Conservation (phyloP, 192 early-diverging fungal genomes). For the Spizellomyces punctatus region DNA sequence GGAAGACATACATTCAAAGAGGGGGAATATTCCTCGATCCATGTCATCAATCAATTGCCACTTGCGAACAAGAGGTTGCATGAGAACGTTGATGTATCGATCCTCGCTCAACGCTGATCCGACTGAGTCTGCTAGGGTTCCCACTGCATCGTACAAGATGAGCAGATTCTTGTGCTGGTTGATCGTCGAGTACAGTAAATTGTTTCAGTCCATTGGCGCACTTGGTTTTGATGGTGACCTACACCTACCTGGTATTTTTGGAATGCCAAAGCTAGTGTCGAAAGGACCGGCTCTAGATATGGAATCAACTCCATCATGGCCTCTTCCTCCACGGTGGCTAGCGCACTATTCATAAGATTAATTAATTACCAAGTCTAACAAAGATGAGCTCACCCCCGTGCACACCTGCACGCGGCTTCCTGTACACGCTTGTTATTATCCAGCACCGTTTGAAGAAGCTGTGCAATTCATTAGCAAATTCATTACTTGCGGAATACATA, state of each 20-base stretch:
- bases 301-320: constrained; percentile 80
- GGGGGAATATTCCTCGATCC: constrained; percentile 91
- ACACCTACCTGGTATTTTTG: constrained; percentile 64
- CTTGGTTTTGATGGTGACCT: constrained; percentile 5
- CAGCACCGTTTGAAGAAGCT: constrained; percentile 69
- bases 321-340: constrained; percentile 95
- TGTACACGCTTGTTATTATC: constrained; percentile 99
- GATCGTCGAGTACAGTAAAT: neutral
- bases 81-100: constrained; percentile 79
- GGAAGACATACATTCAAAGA: constrained; percentile 90
- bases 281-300: constrained; percentile 86
- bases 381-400: too few species aligned
- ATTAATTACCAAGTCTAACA: too few species aligned
- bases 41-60: constrained; percentile 83
- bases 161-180: constrained; percentile 90
- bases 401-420: constrained; percentile 78
- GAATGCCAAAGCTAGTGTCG: constrained; percentile 81
- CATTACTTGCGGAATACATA: too few species aligned
- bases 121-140: constrained; percentile 95
- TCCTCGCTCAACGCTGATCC: constrained; percentile 79
- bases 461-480: too few species aligned
- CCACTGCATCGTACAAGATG: constrained; percentile 95
- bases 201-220: neutral
- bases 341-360: constrained; percentile 56
- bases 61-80: constrained; percentile 84